A percentile compares a stretch with the other conserved stretches of the same genome.
phyloP scores from a whole-genome alignment of 1,139 yeast genomes.

The Arxiozyma slooffiae region DNA sequence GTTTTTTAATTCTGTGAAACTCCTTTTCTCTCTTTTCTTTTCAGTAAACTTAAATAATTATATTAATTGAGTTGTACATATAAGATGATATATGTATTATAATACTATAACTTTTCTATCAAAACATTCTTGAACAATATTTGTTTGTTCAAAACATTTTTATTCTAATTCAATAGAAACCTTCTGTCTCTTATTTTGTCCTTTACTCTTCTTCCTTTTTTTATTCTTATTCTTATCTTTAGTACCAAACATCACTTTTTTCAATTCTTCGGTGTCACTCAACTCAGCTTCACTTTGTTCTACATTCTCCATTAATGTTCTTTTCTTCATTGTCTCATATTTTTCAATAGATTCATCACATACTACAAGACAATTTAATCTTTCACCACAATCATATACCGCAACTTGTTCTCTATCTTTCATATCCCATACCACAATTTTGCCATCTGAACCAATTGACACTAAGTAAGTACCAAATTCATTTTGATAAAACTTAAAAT shows the following conservation, averaged over 20 bases:
- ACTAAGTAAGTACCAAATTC: slow-evolving; percentile 45
- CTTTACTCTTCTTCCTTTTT: slow-evolving; percentile 38
- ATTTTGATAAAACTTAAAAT: slow-evolving; percentile 47
- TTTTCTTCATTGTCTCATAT: slow-evolving; percentile 58
- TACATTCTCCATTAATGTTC: slow-evolving; percentile 44
- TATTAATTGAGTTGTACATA: neutral
- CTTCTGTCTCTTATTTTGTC: slow-evolving; percentile 31
- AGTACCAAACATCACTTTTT: slow-evolving; percentile 34
- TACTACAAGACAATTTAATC: slow-evolving; percentile 76
- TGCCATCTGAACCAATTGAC: slow-evolving; percentile 88
- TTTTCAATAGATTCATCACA: slow-evolving; percentile 75
- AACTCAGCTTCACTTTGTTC: slow-evolving; percentile 44
- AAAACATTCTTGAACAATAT: neutral
- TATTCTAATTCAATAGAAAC: slow-evolving; percentile 51
- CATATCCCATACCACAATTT: slow-evolving; percentile 83
- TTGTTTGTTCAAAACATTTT: neutral
- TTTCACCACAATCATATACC: slow-evolving; percentile 84
- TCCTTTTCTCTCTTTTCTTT: neutral
- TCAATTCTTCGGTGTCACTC: slow-evolving; percentile 34
- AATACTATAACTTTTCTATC: neutral
- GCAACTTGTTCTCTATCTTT: slow-evolving; percentile 66
- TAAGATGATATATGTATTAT: neutral
- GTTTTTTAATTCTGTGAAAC: too few relatives aligned
- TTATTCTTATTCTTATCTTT: slow-evolving; percentile 34
- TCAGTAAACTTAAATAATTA: neutral